These are phyloP conservation scores for Emericellopsis cladophorae DNA, from an alignment of 2,329 filamentous ascomycete genomes.

Conservation along the genomic window DNA sequence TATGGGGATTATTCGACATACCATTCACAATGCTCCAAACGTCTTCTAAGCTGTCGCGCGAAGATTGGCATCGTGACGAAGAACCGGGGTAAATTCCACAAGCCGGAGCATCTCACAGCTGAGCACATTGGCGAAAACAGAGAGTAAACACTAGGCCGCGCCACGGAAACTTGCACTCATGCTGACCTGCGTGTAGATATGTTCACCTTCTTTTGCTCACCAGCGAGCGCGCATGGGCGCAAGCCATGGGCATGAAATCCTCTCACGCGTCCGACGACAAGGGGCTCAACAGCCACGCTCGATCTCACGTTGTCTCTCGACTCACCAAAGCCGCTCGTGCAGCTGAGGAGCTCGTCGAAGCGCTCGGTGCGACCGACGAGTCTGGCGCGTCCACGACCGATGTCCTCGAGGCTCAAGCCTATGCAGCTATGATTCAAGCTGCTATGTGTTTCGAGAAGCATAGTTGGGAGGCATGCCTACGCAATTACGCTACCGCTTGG, in stretches of 20 bases:
- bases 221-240: slow-evolving; percentile 85
- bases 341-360: slow-evolving; percentile 53
- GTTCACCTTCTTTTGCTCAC: slow-evolving; percentile 70
- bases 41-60: slow-evolving; percentile 71
- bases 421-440: slow-evolving; percentile 64
- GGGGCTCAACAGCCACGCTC: slow-evolving; percentile 64
- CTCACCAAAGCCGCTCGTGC: slow-evolving; percentile 66
- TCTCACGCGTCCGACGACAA: slow-evolving; percentile 68
- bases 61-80: slow-evolving; percentile 74
- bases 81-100: slow-evolving; percentile 75
- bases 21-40: slow-evolving; percentile 64
- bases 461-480: slow-evolving; percentile 68
- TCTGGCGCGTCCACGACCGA: slow-evolving; percentile 58
- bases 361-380: slow-evolving; percentile 49
- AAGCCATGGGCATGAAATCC: slow-evolving; percentile 90
- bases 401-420: slow-evolving; percentile 75
- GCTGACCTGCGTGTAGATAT: slow-evolving; percentile 37
- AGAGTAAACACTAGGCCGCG: slow-evolving; percentile 43
- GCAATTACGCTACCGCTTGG: slow-evolving; percentile 61
- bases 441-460: slow-evolving; percentile 78
- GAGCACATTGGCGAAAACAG: slow-evolving; percentile 62
- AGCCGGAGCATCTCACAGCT: slow-evolving; percentile 57
- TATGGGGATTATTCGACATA: slow-evolving; percentile 85
- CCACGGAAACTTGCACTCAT: background rate
- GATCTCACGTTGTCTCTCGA: slow-evolving; percentile 80